Conservation (phyloP, 1,284 basidiomycete species). For the Hypsizygus ulmarius region DNA sequence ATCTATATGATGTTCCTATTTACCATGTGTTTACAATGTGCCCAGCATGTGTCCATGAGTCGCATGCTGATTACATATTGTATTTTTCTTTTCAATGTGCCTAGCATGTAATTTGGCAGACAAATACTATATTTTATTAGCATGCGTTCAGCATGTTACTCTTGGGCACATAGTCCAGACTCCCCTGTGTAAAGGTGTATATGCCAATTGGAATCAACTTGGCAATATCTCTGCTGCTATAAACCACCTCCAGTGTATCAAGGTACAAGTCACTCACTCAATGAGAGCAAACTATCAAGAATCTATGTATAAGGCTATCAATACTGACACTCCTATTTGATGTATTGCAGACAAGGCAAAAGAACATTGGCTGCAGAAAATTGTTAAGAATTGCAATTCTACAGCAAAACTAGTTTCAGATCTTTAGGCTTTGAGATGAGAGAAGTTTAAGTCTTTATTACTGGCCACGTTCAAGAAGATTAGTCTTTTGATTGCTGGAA, state of each 20-base stretch:
- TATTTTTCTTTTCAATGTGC: too few species aligned
- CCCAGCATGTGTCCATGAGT: too few species aligned
- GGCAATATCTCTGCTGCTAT: conserved; percentile 27
- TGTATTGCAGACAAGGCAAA: conserved; percentile 19
- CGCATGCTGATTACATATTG: too few species aligned
- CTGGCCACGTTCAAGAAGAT: conserved; percentile 27
- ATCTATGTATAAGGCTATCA: conserved; percentile 20
- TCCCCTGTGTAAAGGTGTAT: conserved; percentile 23
- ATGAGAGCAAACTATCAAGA: conserved; percentile 23
- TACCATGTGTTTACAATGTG: too few species aligned
- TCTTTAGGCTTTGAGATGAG: conserved; percentile 11
- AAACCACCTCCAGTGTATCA: conserved; percentile 21
- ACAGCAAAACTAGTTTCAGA: conserved; percentile 12
- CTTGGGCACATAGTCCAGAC: too few species aligned
- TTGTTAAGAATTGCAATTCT: background rate
- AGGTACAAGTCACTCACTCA: conserved; percentile 19
- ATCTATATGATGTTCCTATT: too few species aligned
- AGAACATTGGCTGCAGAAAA: conserved; percentile 8
- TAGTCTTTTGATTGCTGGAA: conserved; percentile 11
- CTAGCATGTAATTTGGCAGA: too few species aligned
- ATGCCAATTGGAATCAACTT: conserved; percentile 22
- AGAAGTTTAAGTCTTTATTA: conserved; percentile 20
- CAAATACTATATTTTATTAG: too few species aligned
- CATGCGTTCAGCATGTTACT: too few species aligned
- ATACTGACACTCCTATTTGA: conserved; percentile 18